These are phyloP conservation scores for Cardiospermum halicacabum DNA, from an alignment of 345 rosid species.

Conservation along the genomic window DNA sequence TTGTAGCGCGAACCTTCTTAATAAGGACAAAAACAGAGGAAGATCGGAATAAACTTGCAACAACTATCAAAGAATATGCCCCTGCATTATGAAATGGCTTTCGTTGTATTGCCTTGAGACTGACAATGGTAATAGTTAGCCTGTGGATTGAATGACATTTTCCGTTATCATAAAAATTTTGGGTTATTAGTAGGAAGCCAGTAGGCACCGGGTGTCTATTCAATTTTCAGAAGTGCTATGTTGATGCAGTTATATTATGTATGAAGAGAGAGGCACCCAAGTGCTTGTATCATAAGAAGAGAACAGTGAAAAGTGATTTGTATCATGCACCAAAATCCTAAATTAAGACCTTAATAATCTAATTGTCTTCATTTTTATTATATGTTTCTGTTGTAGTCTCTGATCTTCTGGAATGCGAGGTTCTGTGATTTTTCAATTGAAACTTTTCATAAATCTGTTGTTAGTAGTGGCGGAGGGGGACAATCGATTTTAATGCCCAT, in stretches of 20 bases:
- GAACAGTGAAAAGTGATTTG: not conserved
- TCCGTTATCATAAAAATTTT: conserved; percentile 15
- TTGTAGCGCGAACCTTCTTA: conserved; percentile 69
- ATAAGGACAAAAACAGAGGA: conserved; percentile 71
- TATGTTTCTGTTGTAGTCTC: not conserved
- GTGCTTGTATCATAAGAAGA: conserved; percentile 22
- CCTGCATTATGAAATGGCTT: conserved; percentile 46
- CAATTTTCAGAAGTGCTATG: conserved; percentile 6
- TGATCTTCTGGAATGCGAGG: no score
- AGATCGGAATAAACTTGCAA: conserved; percentile 67
- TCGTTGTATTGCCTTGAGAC: conserved; percentile 11
- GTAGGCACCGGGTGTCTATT: conserved; percentile 18
- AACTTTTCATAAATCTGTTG: no score
- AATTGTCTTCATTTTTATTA: not conserved
- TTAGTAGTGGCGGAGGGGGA: no score
- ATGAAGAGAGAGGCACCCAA: not conserved
- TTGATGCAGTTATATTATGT: conserved; percentile 15
- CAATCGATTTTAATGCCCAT: no score
- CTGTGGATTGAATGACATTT: conserved; percentile 1
- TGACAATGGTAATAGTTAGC: conserved; percentile 5
- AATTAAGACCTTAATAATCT: not conserved
- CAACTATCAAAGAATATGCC: conserved; percentile 74
- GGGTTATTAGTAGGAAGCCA: conserved; percentile 14
- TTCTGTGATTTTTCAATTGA: no score
- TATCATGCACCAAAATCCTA: not conserved